Base-by-base conservation (phyloP, 805 yeast species). In the Candida methanosorbosa region DNA sequence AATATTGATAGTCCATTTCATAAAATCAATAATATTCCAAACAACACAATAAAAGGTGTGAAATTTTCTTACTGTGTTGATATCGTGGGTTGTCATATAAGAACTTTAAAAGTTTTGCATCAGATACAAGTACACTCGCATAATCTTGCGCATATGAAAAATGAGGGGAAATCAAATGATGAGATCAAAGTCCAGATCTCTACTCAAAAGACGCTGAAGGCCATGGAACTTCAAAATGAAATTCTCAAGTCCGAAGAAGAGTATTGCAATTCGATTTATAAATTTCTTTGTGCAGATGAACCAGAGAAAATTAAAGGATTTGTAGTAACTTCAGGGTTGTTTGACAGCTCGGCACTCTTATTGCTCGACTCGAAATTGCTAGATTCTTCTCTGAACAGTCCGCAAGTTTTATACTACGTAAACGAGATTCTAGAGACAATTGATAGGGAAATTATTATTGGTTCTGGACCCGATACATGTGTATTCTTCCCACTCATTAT, bases 401-500 rank as follows among this genome's bases (percentile, higher is more conserved):
- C 32, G 4, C 24, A 21, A 15, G 14, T 29, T 13, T 20, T 29
- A 4, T 14, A 29, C 21, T n/a, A 16, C 9, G 21, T 29, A 3
- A 14, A 29, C 11, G 21, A 29, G 17, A 21, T 16, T n/a, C 13
- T 29, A 3, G 16, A 20, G 3, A 20, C 17, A 4, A 20, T 29
- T 20, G 15, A 24, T n/a, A 13, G 21, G 9, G 24, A 29, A 14
- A 29, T 29, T 13, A 9, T 20, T 3, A 29, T 29, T 20, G 32
- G 32, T 9, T 29, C 32, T 5, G 32, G 32, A 4, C 32, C 32
- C 4, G 32, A 29, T 21, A 20, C 17, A 8, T 29, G 32, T 14
- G 18, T 21, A 4, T 14, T 9, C 6, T 21, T 29, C 11, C 25
- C 32, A 19, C 18, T 29, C 5, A 14, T 29, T 13, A 20, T 29